Conservation (phyloP, 164 flowering plant species). For the Nelumbo lutea region DNA sequence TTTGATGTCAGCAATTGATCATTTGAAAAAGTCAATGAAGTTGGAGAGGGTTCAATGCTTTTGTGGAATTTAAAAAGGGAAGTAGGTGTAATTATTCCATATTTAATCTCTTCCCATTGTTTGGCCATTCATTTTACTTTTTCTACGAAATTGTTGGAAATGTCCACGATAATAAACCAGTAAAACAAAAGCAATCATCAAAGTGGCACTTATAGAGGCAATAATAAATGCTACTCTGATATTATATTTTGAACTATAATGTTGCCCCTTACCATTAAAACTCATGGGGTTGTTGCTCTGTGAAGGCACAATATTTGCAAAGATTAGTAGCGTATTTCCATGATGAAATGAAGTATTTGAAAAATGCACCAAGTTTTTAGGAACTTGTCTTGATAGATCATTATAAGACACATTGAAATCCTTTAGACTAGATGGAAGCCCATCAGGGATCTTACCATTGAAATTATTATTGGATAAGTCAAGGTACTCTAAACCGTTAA, state of each 20-base stretch:
- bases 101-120: constrained; percentile 48
- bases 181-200: constrained; percentile 53
- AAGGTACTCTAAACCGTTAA: constrained; percentile 56
- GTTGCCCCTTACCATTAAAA: constrained; percentile 11
- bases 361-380: constrained; percentile 53
- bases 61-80: constrained; percentile 49
- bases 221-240: constrained; percentile 51
- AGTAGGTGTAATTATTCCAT: constrained; percentile 46
- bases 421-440: constrained; percentile 49
- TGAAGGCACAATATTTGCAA: constrained; percentile 22
- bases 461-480: constrained; percentile 73
- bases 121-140: constrained; percentile 39
- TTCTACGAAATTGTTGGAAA: constrained; percentile 45
- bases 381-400: constrained; percentile 65
- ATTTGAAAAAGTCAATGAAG: constrained; percentile 73
- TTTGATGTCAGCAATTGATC: constrained; percentile 74
- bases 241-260: constrained; percentile 33
- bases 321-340: constrained; percentile 47
- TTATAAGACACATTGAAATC: constrained; percentile 68
- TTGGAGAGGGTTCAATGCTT: constrained; percentile 41
- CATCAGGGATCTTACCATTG: constrained; percentile 59
- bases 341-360: constrained; percentile 61
- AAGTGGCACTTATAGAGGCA: constrained; percentile 47
- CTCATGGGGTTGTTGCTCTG: constrained; percentile 11
- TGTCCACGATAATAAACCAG: constrained; percentile 60